A percentile compares a stretch with the other conserved stretches of the same genome.
Evolutionary conservation across 2,329 filamentous ascomycete species (phyloP).

Genomic region (Didymella pomorum): DNA sequence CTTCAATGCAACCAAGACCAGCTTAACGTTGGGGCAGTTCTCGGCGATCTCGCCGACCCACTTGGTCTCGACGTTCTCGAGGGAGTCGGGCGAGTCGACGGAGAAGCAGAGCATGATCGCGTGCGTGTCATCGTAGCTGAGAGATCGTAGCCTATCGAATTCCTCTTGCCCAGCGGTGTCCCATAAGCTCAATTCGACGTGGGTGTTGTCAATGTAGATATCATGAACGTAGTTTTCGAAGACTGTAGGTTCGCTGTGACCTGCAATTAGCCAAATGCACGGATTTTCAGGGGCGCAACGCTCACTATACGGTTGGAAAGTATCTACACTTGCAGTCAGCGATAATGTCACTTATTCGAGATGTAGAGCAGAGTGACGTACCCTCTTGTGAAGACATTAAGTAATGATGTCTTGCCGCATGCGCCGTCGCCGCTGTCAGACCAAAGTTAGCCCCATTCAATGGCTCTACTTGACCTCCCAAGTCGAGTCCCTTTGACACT

Average conservation of each 20-base stretch:
- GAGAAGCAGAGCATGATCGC: constrained; percentile 99
- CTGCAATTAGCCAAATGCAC: constrained; percentile 30
- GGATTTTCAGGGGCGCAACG: constrained; percentile 26
- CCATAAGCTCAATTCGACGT: constrained; percentile 97
- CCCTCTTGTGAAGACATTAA: constrained; percentile 99
- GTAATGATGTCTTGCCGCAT: constrained; percentile 92
- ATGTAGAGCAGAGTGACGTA: constrained; percentile 56
- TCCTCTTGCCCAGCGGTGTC: constrained; percentile 99
- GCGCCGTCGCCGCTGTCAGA: constrained; percentile 84
- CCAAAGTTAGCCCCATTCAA: constrained; percentile 33
- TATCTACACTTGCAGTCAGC: constrained; percentile 64
- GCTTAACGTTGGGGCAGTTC: constrained; percentile 93
- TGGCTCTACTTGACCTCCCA: constrained; percentile 26
- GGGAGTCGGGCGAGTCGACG: constrained; percentile 90
- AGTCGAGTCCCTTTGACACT: neutral
- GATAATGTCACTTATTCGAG: neutral
- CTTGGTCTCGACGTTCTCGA: constrained; percentile 98
- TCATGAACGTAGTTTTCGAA: constrained; percentile 99
- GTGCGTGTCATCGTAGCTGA: constrained; percentile 98
- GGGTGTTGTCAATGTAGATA: constrained; percentile 96
- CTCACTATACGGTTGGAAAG: constrained; percentile 94
- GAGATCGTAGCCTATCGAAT: constrained; percentile 92
- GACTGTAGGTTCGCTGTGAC: constrained; percentile 82
- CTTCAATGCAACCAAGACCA: constrained; percentile 94
- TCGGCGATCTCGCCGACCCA: constrained; percentile 98